These are phyloP conservation scores for Pestalotiopsis sp. DNA, from an alignment of 2,329 filamentous ascomycete species.

Conservation along the genomic window DNA sequence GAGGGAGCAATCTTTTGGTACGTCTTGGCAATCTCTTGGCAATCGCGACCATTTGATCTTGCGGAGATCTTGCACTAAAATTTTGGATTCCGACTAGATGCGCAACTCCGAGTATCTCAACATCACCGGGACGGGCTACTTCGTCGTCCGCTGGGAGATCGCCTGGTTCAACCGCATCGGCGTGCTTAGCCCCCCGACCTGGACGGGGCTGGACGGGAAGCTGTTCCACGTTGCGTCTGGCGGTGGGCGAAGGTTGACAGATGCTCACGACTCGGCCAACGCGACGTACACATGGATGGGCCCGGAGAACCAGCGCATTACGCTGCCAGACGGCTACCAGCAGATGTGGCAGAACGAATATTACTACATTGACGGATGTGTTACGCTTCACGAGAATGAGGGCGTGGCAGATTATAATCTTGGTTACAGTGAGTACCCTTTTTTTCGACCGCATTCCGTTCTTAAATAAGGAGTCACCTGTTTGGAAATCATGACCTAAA, in stretches of 20 bases:
- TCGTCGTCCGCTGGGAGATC: not conserved
- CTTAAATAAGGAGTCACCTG: too few relatives aligned
- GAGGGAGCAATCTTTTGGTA: not conserved
- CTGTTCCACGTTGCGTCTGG: not conserved
- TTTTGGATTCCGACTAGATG: not conserved
- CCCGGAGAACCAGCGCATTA: not conserved
- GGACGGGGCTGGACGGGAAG: not conserved
- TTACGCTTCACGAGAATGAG: not conserved
- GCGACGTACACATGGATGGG: not conserved
- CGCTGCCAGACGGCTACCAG: not conserved
- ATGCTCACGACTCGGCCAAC: not conserved
- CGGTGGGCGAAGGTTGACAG: not conserved
- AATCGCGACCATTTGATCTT: too few relatives aligned
- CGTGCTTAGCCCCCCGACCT: not conserved
- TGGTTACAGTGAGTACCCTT: not conserved
- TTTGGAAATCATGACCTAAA: not conserved
- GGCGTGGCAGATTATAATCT: not conserved
- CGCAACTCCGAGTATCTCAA: not conserved
- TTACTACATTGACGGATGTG: not conserved
- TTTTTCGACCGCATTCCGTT: too few relatives aligned
- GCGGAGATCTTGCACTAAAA: not conserved
- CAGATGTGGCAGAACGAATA: not conserved
- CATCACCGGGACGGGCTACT: not conserved
- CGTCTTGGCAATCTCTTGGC: not conserved
- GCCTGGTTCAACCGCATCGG: not conserved